Evolutionary conservation across 2,329 filamentous ascomycete genomes (phyloP).

Genomic region (Ophiostoma piceae): DNA sequence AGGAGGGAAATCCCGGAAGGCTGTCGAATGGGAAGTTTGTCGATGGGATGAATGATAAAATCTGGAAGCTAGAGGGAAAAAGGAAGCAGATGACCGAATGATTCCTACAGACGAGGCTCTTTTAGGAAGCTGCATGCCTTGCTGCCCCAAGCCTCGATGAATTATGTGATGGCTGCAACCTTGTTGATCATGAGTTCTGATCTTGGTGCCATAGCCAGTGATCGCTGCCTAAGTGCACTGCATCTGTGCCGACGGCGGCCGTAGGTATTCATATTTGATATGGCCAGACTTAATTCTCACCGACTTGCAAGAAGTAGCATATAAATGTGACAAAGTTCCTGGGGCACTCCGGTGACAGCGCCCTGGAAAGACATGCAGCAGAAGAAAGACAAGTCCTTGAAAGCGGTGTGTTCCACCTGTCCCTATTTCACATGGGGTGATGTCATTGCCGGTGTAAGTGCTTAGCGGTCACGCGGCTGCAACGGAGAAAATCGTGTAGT

Average conservation of each 20-base stretch:
- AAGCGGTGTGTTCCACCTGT: conserved; percentile 6
- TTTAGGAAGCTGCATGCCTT: conserved; percentile 7
- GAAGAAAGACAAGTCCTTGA: background rate
- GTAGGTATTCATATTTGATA: background rate
- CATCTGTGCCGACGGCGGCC: background rate
- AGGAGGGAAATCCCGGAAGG: background rate
- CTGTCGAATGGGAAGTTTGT: background rate
- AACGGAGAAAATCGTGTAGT: background rate
- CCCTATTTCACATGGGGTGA: background rate
- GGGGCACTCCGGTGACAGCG: conserved; percentile 4
- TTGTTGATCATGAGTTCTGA: background rate
- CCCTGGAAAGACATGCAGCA: background rate
- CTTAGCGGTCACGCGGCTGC: conserved; percentile 9
- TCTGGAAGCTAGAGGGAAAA: background rate
- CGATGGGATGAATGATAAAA: background rate
- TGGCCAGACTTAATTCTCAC: background rate
- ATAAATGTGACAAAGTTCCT: background rate
- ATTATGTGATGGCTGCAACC: background rate
- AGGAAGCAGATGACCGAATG: background rate
- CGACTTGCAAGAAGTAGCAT: background rate
- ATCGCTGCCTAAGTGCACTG: background rate
- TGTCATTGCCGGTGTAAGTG: background rate
- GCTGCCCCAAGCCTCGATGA: background rate
- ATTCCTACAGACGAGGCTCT: background rate
- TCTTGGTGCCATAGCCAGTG: too few species aligned